Percentiles rank a stretch among this genome's conserved stretches.
phyloP scores from a whole-genome alignment of 108 stramenopile genomes.

The Halocafeteria seosinensis region DNA sequence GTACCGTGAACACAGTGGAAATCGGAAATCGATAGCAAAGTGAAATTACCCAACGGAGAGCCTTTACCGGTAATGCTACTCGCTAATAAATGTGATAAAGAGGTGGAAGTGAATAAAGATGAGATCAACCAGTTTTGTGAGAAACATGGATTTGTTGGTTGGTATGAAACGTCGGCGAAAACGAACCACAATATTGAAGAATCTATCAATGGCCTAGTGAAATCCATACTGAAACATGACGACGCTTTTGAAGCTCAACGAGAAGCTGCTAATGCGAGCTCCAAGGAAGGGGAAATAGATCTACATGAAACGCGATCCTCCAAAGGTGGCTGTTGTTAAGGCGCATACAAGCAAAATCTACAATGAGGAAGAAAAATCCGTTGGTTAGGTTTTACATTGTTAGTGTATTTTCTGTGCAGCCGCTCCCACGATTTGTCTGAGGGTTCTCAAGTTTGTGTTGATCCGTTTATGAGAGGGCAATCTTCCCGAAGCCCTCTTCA shows the following conservation, averaged over 20 bases:
- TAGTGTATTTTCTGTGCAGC: too few relatives aligned
- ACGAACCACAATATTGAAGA: neutral
- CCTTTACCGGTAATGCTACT: conserved; percentile 22
- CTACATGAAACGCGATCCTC: too few relatives aligned
- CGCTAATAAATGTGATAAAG: conserved; percentile 19
- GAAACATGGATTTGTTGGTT: neutral
- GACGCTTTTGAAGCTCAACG: neutral
- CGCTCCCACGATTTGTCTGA: too few relatives aligned
- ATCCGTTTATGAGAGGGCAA: too few relatives aligned
- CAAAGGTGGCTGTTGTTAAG: too few relatives aligned
- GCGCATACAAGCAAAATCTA: too few relatives aligned
- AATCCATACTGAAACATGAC: neutral
- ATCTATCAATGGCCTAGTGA: neutral
- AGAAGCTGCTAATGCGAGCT: neutral
- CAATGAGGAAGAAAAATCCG: too few relatives aligned
- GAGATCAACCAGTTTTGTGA: conserved; percentile 1
- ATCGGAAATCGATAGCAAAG: conserved; percentile 19
- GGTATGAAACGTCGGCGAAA: conserved; percentile 11
- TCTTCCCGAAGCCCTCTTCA: too few relatives aligned
- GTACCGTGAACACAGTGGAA: conserved; percentile 18
- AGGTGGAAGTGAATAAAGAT: neutral
- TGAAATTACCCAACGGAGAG: conserved; percentile 22
- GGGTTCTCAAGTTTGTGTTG: too few relatives aligned
- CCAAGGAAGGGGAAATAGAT: too few relatives aligned
- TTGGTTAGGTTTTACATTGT: too few relatives aligned